Evolutionary conservation across 2,329 filamentous ascomycete genomes (phyloP).

Genomic region (Phoma sp.): DNA sequence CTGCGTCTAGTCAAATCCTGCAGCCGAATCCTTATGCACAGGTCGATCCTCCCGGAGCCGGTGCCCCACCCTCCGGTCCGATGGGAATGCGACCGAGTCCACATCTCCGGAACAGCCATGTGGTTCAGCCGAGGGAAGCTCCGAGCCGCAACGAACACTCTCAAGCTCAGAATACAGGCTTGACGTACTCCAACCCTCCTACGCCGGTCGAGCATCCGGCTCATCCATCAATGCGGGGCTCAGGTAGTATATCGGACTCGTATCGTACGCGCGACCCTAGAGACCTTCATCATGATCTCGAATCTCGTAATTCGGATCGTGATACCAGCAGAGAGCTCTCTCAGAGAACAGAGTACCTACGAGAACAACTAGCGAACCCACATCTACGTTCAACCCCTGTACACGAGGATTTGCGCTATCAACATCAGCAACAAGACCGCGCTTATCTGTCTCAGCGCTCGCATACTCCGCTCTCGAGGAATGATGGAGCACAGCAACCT

Average conservation of each 20-base stretch:
- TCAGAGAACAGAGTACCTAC: constrained; percentile 39
- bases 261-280: constrained; percentile 42
- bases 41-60: constrained; percentile 43
- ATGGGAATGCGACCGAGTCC: constrained; percentile 49
- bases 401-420: constrained; percentile 41
- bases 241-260: constrained; percentile 33
- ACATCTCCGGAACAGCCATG: constrained; percentile 41
- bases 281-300: constrained; percentile 39
- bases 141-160: constrained; percentile 43
- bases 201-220: constrained; percentile 40
- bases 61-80: constrained; percentile 37
- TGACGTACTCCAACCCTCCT: constrained; percentile 45
- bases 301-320: constrained; percentile 41
- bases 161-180: constrained; percentile 38
- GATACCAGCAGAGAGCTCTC: constrained; percentile 44
- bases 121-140: constrained; percentile 38
- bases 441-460: constrained; percentile 39
- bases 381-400: constrained; percentile 29
- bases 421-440: constrained; percentile 37
- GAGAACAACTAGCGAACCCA: constrained; percentile 38
- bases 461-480: constrained; percentile 43
- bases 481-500: constrained; percentile 38
- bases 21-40: constrained; percentile 49
- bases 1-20: constrained; percentile 38
- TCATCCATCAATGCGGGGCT: constrained; percentile 34